Conservation (phyloP, 2,329 filamentous ascomycete species). For the Huntiella abstrusa region DNA sequence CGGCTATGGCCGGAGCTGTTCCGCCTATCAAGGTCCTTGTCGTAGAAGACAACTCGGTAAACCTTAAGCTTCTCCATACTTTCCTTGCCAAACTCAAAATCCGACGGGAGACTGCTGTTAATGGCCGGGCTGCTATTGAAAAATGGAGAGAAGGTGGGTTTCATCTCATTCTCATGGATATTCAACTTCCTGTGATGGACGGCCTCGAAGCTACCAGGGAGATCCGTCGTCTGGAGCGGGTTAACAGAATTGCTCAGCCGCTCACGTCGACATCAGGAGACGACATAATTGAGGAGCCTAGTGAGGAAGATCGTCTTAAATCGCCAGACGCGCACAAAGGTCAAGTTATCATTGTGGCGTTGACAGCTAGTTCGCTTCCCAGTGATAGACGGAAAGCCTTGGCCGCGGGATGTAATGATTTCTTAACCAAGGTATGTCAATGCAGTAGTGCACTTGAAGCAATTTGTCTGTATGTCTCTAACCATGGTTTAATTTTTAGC, state of each 20-base stretch:
- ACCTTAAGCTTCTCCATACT: conserved; percentile 76
- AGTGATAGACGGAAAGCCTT: conserved; percentile 89
- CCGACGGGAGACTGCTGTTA: conserved; percentile 91
- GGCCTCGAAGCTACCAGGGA: conserved; percentile 89
- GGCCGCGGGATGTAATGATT: conserved; percentile 93
- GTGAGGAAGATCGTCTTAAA: conserved; percentile 44
- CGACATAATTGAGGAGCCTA: neutral
- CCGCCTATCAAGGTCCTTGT: conserved; percentile 95
- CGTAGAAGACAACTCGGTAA: conserved; percentile 98
- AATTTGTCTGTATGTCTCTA: neutral
- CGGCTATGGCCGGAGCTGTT: conserved; percentile 24
- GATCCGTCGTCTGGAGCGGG: conserved; percentile 70
- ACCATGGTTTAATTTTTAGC: conserved; percentile 29
- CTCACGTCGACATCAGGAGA: neutral
- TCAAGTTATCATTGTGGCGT: conserved; percentile 89
- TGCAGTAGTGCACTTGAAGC: neutral
- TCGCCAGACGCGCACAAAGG: conserved; percentile 69
- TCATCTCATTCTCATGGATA: conserved; percentile 95
- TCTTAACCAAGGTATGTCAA: conserved; percentile 69
- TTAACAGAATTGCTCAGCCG: conserved; percentile 55
- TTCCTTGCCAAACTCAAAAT: conserved; percentile 95
- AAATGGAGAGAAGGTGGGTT: conserved; percentile 91
- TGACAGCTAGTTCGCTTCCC: conserved; percentile 86
- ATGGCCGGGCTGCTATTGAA: conserved; percentile 76
- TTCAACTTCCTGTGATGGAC: conserved; percentile 92